Percentiles rank a stretch among this genome's conserved stretches.
These are phyloP conservation scores for Citrullus colocynthis DNA, from an alignment of 306 rosid genomes.

Conservation along the genomic window DNA sequence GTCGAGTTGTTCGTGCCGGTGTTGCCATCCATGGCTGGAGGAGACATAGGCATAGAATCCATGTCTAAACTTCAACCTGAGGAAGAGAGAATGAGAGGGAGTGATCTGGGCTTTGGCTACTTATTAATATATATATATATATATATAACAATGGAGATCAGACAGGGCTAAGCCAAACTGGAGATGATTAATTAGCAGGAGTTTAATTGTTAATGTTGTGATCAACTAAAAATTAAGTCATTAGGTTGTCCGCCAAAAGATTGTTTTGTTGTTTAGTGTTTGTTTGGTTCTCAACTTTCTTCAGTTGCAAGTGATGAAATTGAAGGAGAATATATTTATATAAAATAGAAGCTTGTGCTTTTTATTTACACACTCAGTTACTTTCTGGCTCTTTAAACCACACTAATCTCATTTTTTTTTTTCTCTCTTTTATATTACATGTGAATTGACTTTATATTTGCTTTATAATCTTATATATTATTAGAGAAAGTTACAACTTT, in stretches of 20 bases:
- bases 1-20: background rate
- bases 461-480: background rate
- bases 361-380: background rate
- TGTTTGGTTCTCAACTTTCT: background rate
- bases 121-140: background rate
- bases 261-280: background rate
- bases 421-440: background rate
- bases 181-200: background rate
- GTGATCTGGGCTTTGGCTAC: background rate
- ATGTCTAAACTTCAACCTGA: background rate
- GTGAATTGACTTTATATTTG: background rate
- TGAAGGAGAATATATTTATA: background rate
- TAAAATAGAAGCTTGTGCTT: background rate
- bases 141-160: background rate
- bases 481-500: background rate
- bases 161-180: background rate
- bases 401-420: background rate
- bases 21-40: slow-evolving; percentile 9
- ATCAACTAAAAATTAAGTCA: background rate
- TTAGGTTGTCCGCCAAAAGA: slow-evolving; percentile 1
- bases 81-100: slow-evolving; percentile 4
- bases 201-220: background rate
- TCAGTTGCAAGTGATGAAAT: background rate
- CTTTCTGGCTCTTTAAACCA: background rate
- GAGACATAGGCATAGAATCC: slow-evolving; percentile 16